Evolutionary conservation across 495 filamentous ascomycete species (phyloP), one percentile per base, ranked within the genome.

Genomic region (Amphirosellinia nigrospora): DNA sequence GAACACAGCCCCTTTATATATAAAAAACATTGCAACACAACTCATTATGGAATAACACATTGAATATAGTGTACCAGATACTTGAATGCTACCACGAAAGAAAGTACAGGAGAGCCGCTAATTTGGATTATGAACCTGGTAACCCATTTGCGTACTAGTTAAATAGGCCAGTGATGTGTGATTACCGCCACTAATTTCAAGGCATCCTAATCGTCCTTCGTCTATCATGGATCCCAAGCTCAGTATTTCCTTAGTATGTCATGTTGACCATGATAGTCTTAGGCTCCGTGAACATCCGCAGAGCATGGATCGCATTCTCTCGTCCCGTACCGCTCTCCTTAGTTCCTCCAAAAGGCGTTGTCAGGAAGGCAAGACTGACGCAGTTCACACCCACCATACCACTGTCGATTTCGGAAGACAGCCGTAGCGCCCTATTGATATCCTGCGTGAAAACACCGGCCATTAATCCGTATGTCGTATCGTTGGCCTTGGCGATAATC

Each of bases 311-410:
- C 8, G 80, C 83, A 26, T 78, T 77, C 72, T 87, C 86, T 11
- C 83, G 73, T 0, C 85, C 85, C 16, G 82, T 61, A 7, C 86
- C 86, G 71, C 81, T 84, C 68, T 84, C 76, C 75, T 88, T 88
- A 55, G 70, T 82, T 2, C 86, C 86, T 8, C 86, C 86, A 72
- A 88, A 88, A 0, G 86, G 83, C 62, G 76, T 71, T 15, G 75
- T 66, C 5, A 79, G 63, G 41, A 71, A 68, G 23, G 43, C 34
- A 16, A 71, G 23, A 43, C 64, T 71, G 30, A 71, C 60, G 52
- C 82, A 84, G 68, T 89, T 89, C 30, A 89, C 81, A 60, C 83
- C 84, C 0, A 89, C 86, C 53, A 83, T 85, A 0, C 88, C 88
- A 6, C 78, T 74, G 10, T 87, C 83, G 38, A 89, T 77, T 32